Percentiles rank a stretch among this genome's conserved stretches.
Evolutionary conservation across 805 yeast genomes (phyloP).

Genomic region (Lachancea thermotolerans): DNA sequence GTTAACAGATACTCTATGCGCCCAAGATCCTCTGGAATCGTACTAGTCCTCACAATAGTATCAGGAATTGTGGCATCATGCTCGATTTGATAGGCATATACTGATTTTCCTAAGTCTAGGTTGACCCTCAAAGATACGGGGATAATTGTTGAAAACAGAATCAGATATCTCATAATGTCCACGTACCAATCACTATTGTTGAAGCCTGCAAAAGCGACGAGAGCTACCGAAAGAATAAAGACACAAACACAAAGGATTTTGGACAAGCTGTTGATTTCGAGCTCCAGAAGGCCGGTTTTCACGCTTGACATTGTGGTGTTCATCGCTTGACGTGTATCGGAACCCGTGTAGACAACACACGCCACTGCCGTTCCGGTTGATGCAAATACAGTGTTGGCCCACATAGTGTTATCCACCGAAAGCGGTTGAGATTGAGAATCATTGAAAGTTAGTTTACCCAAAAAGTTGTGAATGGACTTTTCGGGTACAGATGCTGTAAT

Average conservation of each 20-base stretch:
- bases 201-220: slow-evolving; percentile 79
- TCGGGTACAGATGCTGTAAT: slow-evolving; percentile 77
- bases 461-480: slow-evolving; percentile 73
- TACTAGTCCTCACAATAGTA: slow-evolving; percentile 92
- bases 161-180: slow-evolving; percentile 83
- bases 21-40: slow-evolving; percentile 97
- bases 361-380: slow-evolving; percentile 83
- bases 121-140: slow-evolving; percentile 95
- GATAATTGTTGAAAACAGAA: slow-evolving; percentile 87
- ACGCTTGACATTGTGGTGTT: slow-evolving; percentile 85
- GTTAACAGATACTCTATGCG: slow-evolving; percentile 86
- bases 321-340: slow-evolving; percentile 90
- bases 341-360: slow-evolving; percentile 82
- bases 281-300: slow-evolving; percentile 81
- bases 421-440: slow-evolving; percentile 54
- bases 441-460: slow-evolving; percentile 63
- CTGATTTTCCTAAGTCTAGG: slow-evolving; percentile 90
- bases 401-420: slow-evolving; percentile 82
- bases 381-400: slow-evolving; percentile 98
- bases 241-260: slow-evolving; percentile 86
- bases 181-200: slow-evolving; percentile 70
- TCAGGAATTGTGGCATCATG: slow-evolving; percentile 75
- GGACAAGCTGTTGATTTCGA: slow-evolving; percentile 83
- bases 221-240: slow-evolving; percentile 62
- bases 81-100: slow-evolving; percentile 91